Conservation (phyloP, 2,329 filamentous ascomycete species). For the Neodidymelliopsis sp. region DNA sequence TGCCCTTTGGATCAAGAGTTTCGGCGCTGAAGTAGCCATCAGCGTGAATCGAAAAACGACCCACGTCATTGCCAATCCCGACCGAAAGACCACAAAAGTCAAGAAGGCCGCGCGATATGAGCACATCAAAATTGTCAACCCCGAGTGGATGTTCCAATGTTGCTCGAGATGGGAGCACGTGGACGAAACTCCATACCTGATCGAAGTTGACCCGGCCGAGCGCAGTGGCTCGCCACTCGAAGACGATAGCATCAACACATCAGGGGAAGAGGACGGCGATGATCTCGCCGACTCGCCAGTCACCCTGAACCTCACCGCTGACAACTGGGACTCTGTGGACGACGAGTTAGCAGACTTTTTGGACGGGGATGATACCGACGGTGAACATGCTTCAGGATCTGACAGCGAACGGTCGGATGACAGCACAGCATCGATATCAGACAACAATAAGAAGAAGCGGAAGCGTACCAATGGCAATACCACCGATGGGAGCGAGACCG, state of each 20-base stretch:
- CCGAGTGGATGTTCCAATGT: conserved; percentile 87
- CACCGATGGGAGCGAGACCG: conserved; percentile 47
- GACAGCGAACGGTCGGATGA: conserved; percentile 45
- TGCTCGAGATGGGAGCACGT: conserved; percentile 83
- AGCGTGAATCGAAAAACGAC: conserved; percentile 65
- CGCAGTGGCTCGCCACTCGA: conserved; percentile 47
- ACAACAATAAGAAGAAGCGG: conserved; percentile 44
- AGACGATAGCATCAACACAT: conserved; percentile 52
- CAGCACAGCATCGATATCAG: conserved; percentile 32
- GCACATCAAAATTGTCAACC: conserved; percentile 88
- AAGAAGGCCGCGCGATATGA: conserved; percentile 81
- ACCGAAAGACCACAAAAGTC: conserved; percentile 86
- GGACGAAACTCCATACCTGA: conserved; percentile 79
- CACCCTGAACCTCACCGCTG: conserved; percentile 34
- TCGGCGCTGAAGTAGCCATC: conserved; percentile 75
- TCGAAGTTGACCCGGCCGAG: conserved; percentile 77
- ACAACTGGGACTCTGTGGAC: conserved; percentile 61
- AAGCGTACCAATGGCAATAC: conserved; percentile 42
- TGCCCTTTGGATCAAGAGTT: conserved; percentile 83
- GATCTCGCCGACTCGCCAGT: conserved; percentile 34
- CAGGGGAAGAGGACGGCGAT: conserved; percentile 48
- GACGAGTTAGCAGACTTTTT: conserved; percentile 81
- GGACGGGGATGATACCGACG: conserved; percentile 52
- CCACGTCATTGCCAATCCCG: conserved; percentile 75
- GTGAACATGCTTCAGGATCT: conserved; percentile 39